These are phyloP conservation scores for Phytophthora multivora DNA, from an alignment of 352 stramenopile genomes.

Conservation along the genomic window DNA sequence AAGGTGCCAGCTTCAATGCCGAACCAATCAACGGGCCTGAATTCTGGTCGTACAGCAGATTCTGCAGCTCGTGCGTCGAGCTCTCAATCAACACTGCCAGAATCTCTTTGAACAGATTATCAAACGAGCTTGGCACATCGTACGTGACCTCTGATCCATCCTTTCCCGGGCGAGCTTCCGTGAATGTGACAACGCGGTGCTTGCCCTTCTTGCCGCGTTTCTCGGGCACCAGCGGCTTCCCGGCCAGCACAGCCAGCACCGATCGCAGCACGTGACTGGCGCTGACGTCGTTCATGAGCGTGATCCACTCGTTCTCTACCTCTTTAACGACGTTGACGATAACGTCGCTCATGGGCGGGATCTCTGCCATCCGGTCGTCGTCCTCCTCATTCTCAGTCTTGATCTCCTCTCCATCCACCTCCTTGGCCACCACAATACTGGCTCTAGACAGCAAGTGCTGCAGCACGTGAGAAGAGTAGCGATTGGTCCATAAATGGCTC, in stretches of 20 bases:
- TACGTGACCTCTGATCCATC: conserved; percentile 46
- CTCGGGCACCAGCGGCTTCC: conserved; percentile 67
- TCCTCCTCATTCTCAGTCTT: conserved; percentile 49
- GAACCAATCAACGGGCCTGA: conserved; percentile 72
- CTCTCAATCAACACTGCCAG: conserved; percentile 51
- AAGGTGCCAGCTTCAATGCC: conserved; percentile 61
- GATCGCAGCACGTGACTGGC: conserved; percentile 84
- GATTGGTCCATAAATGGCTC: conserved; percentile 86
- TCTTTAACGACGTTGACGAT: conserved; percentile 79
- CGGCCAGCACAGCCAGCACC: conserved; percentile 67
- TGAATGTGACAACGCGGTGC: conserved; percentile 70
- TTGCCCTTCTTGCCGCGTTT: conserved; percentile 87
- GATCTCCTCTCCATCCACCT: conserved; percentile 37
- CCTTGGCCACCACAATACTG: conserved; percentile 54
- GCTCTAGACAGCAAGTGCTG: conserved; percentile 73
- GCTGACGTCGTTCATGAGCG: conserved; percentile 87
- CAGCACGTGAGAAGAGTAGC: conserved; percentile 87
- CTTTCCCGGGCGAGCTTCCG: conserved; percentile 41
- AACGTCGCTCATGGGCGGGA: conserved; percentile 68
- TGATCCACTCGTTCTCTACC: conserved; percentile 81
- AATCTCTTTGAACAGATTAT: conserved; percentile 65
- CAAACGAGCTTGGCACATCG: conserved; percentile 59
- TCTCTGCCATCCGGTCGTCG: conserved; percentile 64
- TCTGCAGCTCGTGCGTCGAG: conserved; percentile 50
- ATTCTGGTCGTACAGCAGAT: conserved; percentile 77